Percentiles rank a stretch among this genome's conserved stretches.
phyloP scores from a whole-genome alignment of 495 filamentous ascomycete species.

The Podospora pseudocomata region DNA sequence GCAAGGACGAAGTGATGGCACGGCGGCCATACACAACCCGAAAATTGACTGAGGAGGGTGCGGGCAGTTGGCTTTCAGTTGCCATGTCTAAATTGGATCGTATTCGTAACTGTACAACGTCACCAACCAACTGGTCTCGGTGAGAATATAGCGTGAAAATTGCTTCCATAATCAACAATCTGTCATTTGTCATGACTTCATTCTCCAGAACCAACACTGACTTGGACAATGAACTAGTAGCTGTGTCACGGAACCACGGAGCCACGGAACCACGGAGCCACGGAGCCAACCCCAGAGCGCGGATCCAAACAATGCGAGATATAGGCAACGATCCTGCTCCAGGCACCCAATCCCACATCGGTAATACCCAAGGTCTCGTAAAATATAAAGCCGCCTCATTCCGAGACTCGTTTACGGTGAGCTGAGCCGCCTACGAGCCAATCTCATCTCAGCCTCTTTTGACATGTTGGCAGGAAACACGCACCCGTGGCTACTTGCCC shows the following conservation, averaged over 20 bases:
- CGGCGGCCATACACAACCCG: conserved; percentile 30
- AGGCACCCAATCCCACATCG: background rate
- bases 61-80: background rate
- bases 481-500: background rate
- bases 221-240: background rate
- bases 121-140: background rate
- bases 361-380: background rate
- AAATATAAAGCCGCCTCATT: background rate
- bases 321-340: background rate
- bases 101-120: background rate
- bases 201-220: background rate
- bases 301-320: background rate
- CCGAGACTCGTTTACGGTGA: background rate
- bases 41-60: background rate
- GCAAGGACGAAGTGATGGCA: conserved; percentile 48
- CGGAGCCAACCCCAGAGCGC: background rate
- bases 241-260: background rate
- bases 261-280: background rate
- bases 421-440: too few relatives aligned
- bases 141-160: background rate
- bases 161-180: background rate
- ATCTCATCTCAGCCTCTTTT: background rate
- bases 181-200: background rate
- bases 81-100: background rate
- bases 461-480: background rate